Evolutionary conservation across 2,329 filamentous ascomycete species (phyloP).

Genomic region (Thyridium curvatum): DNA sequence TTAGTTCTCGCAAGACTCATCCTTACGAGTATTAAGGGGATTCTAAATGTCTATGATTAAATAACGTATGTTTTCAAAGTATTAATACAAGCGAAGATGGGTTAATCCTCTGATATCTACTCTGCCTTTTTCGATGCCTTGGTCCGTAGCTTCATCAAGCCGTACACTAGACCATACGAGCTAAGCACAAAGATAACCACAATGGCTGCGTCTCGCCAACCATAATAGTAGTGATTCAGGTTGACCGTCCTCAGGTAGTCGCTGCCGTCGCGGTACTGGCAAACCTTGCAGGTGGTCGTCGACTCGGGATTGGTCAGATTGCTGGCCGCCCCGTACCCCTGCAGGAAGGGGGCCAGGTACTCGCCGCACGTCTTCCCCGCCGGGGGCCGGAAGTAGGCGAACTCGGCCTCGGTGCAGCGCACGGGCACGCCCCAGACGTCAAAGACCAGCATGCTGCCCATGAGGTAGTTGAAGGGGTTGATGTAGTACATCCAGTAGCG

Average conservation of each 20-base stretch:
- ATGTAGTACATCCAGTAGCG: slow-evolving; percentile 65
- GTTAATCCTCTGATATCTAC: too few species aligned
- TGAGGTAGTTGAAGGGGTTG: slow-evolving; percentile 66
- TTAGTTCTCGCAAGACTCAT: too few species aligned
- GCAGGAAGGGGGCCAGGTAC: slow-evolving; percentile 49
- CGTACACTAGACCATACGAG: slow-evolving; percentile 42
- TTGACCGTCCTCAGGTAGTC: slow-evolving; percentile 58
- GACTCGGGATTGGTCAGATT: slow-evolving; percentile 56
- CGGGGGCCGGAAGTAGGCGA: slow-evolving; percentile 44
- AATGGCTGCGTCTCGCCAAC: slow-evolving; percentile 61
- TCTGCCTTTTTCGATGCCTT: slow-evolving; percentile 41
- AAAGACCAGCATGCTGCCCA: slow-evolving; percentile 61
- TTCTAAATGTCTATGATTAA: too few species aligned
- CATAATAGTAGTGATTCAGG: slow-evolving; percentile 53
- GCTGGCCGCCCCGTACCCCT: slow-evolving; percentile 34
- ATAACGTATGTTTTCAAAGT: too few species aligned
- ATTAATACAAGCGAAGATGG: too few species aligned
- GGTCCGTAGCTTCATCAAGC: slow-evolving; percentile 40
- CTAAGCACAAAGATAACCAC: slow-evolving; percentile 48
- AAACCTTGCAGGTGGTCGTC: slow-evolving; percentile 50
- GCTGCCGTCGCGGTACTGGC: slow-evolving; percentile 48
- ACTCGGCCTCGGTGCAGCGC: slow-evolving; percentile 34
- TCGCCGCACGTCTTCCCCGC: slow-evolving; percentile 47
- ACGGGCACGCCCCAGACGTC: slow-evolving; percentile 48
- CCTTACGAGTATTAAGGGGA: too few species aligned